Percentiles rank a stretch among this genome's conserved stretches.
These are phyloP conservation scores for Selaginella tamariscina DNA, from an alignment of 75 land plant species.

Conservation along the genomic window DNA sequence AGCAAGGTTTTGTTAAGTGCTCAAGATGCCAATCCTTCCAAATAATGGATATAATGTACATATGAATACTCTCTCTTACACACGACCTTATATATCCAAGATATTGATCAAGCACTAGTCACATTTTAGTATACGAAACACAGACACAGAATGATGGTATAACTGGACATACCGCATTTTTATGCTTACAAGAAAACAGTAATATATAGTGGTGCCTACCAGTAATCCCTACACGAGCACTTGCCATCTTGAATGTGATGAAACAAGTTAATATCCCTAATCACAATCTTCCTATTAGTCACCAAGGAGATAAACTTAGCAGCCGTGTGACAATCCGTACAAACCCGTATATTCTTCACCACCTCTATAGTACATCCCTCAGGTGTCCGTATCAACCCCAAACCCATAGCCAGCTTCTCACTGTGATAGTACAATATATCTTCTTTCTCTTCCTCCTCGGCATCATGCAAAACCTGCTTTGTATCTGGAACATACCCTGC, in stretches of 20 bases:
- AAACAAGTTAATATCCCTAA: neutral
- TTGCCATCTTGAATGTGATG: slow-evolving; percentile 6
- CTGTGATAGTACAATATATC: slow-evolving; percentile 8
- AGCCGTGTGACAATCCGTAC: slow-evolving; percentile 3
- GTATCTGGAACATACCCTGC: slow-evolving; percentile 4
- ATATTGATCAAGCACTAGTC: too few relatives aligned
- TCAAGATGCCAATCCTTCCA: too few relatives aligned
- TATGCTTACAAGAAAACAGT: too few relatives aligned
- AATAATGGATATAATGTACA: too few relatives aligned
- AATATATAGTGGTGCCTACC: too few relatives aligned
- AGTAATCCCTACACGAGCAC: slow-evolving; percentile 9
- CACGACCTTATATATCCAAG: too few relatives aligned
- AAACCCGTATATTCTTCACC: slow-evolving; percentile 4
- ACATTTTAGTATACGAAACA: too few relatives aligned
- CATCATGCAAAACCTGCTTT: neutral
- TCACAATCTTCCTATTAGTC: neutral
- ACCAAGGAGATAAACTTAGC: neutral
- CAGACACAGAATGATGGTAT: too few relatives aligned
- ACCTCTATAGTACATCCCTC: neutral
- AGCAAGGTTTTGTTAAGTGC: too few relatives aligned
- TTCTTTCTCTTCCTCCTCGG: slow-evolving; percentile 4
- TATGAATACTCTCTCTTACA: too few relatives aligned
- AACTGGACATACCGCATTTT: too few relatives aligned
- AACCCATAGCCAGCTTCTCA: slow-evolving; percentile 5
- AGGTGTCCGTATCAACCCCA: neutral